Evolutionary conservation across 148 eudicot species (phyloP).

Genomic region (Suaeda aralocaspica): DNA sequence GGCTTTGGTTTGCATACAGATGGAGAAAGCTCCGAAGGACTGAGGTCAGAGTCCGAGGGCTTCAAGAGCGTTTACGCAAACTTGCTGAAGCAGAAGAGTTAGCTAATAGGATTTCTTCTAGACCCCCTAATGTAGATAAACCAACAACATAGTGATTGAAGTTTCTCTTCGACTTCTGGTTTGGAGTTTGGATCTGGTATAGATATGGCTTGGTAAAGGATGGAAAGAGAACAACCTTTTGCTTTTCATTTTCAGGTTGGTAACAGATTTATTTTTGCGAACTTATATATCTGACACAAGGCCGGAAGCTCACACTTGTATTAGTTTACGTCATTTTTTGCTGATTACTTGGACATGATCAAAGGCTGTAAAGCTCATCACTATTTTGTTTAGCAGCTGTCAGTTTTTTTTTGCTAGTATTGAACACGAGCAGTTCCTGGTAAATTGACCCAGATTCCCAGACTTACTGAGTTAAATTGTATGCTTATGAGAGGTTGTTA

Average conservation of each 20-base stretch:
- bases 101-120: slow-evolving; percentile 24
- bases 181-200: neutral
- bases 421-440: neutral
- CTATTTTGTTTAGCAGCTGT: neutral
- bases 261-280: neutral
- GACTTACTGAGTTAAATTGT: neutral
- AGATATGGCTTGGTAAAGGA: neutral
- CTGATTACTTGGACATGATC: neutral
- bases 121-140: slow-evolving; percentile 28
- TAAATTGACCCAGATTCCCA: neutral
- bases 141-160: slow-evolving; percentile 18
- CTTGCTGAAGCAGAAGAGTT: slow-evolving; percentile 52
- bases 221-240: neutral
- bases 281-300: neutral
- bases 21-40: slow-evolving; percentile 73
- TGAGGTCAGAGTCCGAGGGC: slow-evolving; percentile 71
- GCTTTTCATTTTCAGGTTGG: neutral
- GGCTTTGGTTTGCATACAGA: slow-evolving; percentile 70
- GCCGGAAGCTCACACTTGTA: neutral
- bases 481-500: neutral
- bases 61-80: slow-evolving; percentile 62
- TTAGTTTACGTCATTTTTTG: neutral
- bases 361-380: neutral
- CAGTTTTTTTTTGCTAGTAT: slow-evolving; percentile 1
- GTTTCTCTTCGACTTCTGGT: neutral